Percentiles rank a stretch among this genome's conserved stretches.
These are phyloP conservation scores for Neoascochyta sp. DNA, from an alignment of 2,329 filamentous ascomycete genomes.

Conservation along the genomic window DNA sequence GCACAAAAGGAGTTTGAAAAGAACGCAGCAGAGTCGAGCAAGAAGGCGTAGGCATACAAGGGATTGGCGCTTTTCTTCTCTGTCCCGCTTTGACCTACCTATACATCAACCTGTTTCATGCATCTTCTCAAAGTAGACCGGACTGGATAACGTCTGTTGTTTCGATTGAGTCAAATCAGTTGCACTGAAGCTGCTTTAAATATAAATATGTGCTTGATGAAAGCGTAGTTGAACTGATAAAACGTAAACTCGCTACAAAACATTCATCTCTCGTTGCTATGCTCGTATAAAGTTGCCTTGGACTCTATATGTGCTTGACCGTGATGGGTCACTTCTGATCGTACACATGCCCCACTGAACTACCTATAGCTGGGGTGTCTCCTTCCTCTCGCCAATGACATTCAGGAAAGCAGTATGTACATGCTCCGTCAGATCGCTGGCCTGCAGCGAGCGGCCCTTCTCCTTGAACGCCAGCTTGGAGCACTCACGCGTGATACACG, in stretches of 20 bases:
- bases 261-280: constrained; percentile 4
- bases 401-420: constrained; percentile 77
- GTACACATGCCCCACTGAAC: constrained; percentile 1
- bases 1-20: constrained; percentile 66
- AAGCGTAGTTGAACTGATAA: too few relatives aligned
- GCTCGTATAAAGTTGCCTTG: constrained; percentile 2
- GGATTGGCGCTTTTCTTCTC: too few relatives aligned
- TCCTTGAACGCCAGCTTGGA: constrained; percentile 82
- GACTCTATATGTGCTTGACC: not conserved
- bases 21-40: constrained; percentile 44
- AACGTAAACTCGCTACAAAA: too few relatives aligned
- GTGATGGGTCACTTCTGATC: not conserved
- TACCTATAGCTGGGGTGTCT: constrained; percentile 23
- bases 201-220: too few relatives aligned
- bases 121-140: too few relatives aligned
- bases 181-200: too few relatives aligned
- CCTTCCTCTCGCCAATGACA: constrained; percentile 66
- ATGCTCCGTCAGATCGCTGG: constrained; percentile 87
- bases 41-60: constrained; percentile 20
- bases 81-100: too few relatives aligned
- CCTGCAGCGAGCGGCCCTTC: constrained; percentile 83
- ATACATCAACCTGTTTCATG: too few relatives aligned
- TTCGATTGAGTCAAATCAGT: too few relatives aligned
- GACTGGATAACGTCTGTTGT: too few relatives aligned
- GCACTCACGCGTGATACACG: constrained; percentile 83